Evolutionary conservation across 148 eudicot genomes (phyloP), one percentile per base, ranked within the genome.

Genomic region (Fagopyrum homotropicum): DNA sequence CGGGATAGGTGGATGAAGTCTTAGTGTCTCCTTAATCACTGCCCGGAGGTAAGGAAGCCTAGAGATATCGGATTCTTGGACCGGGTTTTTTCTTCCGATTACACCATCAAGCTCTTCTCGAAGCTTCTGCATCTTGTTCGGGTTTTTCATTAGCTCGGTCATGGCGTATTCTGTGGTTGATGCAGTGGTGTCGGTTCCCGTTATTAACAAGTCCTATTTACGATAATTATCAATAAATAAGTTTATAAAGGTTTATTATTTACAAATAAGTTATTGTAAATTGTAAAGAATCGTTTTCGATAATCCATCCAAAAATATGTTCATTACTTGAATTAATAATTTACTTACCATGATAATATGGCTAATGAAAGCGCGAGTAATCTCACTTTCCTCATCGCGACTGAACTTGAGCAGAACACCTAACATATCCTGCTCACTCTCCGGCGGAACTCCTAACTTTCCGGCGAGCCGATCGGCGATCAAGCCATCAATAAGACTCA

Each of bases 101-200:
- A 54, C 48, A 14, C 47, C 19, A 5, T 78, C 68, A 47, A 84
- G 81, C 74, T 84, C 84, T 12, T 43, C 66, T 59, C 73, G 68
- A 2, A 77, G 77, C 78, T 75, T 77, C 7, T 50, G 51, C 15
- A 84, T 15, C 30, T 57, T 57, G 35, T 57, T 29, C 4, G 63
- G 63, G 63, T 57, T 75, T 54, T 46, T 75, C 4, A 84, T 55
- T 29, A 84, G 66, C 61, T 84, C 84, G 1, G 85, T 74, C 85
- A 84, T 82, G 61, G 87, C 87, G 83, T 79, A 84, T 78, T 84
- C 83, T 0, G 82, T 15, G 19, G 83, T 82, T 71, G 79, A 72
- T 69, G 85, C 75, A 72, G 81, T 80, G 60, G 87, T 80, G 63
- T 57, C 63, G 29, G 63, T 57, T 57, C 63, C 63, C 3, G 29